Percentiles rank a stretch among this genome's conserved stretches.
phyloP scores from a whole-genome alignment of 352 stramenopile genomes.

The Pythium oligandrum region DNA sequence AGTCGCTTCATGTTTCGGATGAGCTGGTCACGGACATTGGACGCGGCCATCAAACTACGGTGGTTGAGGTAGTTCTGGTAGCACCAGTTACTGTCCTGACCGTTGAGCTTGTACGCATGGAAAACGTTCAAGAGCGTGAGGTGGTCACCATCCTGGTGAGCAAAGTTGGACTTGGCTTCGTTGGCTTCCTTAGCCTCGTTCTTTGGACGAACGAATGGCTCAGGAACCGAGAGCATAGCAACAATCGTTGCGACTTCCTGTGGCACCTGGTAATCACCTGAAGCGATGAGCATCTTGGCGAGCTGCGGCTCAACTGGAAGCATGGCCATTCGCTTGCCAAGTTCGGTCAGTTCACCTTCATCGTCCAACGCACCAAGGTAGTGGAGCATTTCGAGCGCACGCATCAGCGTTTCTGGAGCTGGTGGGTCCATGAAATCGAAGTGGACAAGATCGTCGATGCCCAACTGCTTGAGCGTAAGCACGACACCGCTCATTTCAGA shows the following conservation, averaged over 20 bases:
- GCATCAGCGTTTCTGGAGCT: conserved; percentile 97
- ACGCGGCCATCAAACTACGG: conserved; percentile 90
- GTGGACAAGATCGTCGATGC: conserved; percentile 98
- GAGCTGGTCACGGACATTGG: conserved; percentile 96
- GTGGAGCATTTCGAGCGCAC: conserved; percentile 97
- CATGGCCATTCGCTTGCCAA: conserved; percentile 92
- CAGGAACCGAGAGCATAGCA: conserved; percentile 93
- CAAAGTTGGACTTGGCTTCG: conserved; percentile 95
- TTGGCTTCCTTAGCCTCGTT: conserved; percentile 95
- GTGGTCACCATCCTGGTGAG: conserved; percentile 95
- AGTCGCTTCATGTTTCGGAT: conserved; percentile 96
- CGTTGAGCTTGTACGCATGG: conserved; percentile 95
- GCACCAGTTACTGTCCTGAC: conserved; percentile 92
- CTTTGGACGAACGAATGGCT: conserved; percentile 94
- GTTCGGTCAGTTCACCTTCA: conserved; percentile 93
- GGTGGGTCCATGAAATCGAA: conserved; percentile 99
- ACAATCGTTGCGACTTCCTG: conserved; percentile 98
- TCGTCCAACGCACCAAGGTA: conserved; percentile 97
- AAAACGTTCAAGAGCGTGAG: conserved; percentile 98
- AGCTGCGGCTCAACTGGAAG: conserved; percentile 97
- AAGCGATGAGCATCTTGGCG: conserved; percentile 96
- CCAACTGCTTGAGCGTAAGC: conserved; percentile 97
- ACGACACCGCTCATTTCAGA: conserved; percentile 96
- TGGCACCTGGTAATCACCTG: conserved; percentile 93
- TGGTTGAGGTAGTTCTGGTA: conserved; percentile 98